Evolutionary conservation across 345 rosid species (phyloP).

Genomic region (Eutrema heterophyllum): DNA sequence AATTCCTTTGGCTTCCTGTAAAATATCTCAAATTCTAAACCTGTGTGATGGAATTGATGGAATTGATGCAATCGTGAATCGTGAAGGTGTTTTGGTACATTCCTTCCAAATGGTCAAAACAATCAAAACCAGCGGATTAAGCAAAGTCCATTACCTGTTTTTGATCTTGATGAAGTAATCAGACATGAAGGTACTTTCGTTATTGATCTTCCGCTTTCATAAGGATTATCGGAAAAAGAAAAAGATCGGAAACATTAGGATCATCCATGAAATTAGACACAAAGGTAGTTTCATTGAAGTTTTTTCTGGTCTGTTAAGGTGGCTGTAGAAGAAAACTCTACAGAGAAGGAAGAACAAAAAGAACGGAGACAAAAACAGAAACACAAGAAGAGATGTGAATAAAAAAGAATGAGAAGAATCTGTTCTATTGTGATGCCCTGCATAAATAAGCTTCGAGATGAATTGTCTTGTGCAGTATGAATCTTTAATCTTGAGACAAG

Average conservation of each 20-base stretch:
- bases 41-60: not conserved
- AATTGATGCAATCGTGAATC: too few relatives aligned
- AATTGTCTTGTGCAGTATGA: conserved; percentile 94
- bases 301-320: not conserved
- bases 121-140: conserved; percentile 38
- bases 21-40: not conserved
- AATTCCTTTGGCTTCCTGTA: not conserved
- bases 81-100: not conserved
- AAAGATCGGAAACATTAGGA: not conserved
- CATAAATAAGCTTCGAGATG: conserved; percentile 80
- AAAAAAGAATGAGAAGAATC: conserved; percentile 20
- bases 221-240: not conserved
- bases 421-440: conserved; percentile 38
- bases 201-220: not conserved
- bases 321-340: conserved; percentile 16
- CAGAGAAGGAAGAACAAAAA: conserved; percentile 34
- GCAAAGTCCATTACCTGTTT: conserved; percentile 43
- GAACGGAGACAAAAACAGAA: conserved; percentile 17
- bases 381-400: conserved; percentile 22
- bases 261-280: not conserved
- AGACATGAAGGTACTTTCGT: conserved; percentile 31
- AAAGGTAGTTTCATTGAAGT: not conserved
- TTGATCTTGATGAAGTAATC: conserved; percentile 51
- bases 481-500: not conserved
- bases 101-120: not conserved